These are phyloP conservation scores for Euryodendron excelsum DNA, from an alignment of 148 eudicot species.

Conservation along the genomic window DNA sequence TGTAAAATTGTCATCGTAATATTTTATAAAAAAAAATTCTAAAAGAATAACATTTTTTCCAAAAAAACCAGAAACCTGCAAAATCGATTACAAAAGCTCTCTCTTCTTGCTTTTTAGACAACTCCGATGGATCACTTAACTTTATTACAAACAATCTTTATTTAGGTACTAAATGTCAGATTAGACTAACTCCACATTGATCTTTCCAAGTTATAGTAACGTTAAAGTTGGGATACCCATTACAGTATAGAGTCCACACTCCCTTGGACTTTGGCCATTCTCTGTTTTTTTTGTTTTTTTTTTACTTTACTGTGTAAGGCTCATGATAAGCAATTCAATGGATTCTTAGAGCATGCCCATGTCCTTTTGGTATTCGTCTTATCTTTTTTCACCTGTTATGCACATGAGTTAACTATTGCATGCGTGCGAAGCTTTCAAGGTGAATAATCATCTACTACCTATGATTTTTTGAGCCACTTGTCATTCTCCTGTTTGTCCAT, in stretches of 20 bases:
- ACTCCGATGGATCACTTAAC: no score
- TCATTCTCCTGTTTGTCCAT: not conserved
- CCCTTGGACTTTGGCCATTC: not conserved
- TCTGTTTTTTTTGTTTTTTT: not conserved
- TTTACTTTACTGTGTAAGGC: not conserved
- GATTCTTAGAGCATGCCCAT: slow-evolving; percentile 4
- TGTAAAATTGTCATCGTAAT: no score
- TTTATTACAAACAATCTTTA: no score
- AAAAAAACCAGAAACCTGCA: no score
- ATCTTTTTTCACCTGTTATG: not conserved
- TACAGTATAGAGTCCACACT: not conserved
- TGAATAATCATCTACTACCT: not conserved
- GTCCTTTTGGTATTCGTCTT: not conserved
- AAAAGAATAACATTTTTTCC: no score
- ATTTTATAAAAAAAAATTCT: no score
- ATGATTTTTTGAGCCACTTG: slow-evolving; percentile 5
- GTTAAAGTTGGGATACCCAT: not conserved
- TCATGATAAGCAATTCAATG: not conserved
- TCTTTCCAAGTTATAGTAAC: not conserved
- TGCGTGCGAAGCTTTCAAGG: no score
- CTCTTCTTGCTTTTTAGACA: no score
- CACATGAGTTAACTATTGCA: slow-evolving; percentile 21
- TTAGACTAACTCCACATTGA: not conserved
- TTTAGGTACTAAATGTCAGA: not conserved
- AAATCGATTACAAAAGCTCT: no score